Conservation (phyloP, 768 basidiomycete genomes). For the Termitomyces sp. region DNA sequence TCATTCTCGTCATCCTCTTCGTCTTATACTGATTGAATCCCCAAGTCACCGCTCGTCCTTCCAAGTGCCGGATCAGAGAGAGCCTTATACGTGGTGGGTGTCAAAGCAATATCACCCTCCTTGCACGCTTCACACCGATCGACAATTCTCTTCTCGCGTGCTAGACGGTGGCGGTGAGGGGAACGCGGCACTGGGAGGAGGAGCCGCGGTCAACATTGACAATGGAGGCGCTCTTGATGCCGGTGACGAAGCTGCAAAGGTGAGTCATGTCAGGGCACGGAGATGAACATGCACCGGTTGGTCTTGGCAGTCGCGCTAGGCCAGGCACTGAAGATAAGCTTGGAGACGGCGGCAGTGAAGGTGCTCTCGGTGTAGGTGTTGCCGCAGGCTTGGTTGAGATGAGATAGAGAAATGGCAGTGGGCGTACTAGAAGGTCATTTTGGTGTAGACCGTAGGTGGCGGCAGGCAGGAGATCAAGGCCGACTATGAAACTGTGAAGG, state of each 20-base stretch:
- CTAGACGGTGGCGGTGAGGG: slow-evolving; percentile 19
- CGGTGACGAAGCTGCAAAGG: slow-evolving; percentile 13
- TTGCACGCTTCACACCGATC: too few relatives aligned
- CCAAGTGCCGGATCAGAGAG: too few relatives aligned
- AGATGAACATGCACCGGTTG: slow-evolving; percentile 17
- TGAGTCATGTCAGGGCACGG: not conserved
- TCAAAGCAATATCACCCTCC: too few relatives aligned
- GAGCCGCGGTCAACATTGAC: slow-evolving; percentile 20
- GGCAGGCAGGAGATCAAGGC: too few relatives aligned
- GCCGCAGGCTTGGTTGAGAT: slow-evolving; percentile 20
- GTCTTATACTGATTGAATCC: too few relatives aligned
- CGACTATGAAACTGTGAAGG: too few relatives aligned
- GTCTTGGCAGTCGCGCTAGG: slow-evolving; percentile 19
- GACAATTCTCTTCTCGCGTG: slow-evolving; percentile 27
- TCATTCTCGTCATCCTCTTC: too few relatives aligned
- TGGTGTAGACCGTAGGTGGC: slow-evolving; percentile 21
- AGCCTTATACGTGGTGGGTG: too few relatives aligned
- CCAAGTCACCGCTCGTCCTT: too few relatives aligned
- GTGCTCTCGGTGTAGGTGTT: slow-evolving; percentile 26
- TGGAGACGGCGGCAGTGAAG: slow-evolving; percentile 25
- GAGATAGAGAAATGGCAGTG: not conserved
- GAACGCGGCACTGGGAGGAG: slow-evolving; percentile 16
- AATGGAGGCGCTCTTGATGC: slow-evolving; percentile 14
- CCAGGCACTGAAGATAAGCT: slow-evolving; percentile 20
- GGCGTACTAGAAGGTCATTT: slow-evolving; percentile 28